A percentile compares a stretch with the other conserved stretches of the same genome.
phyloP scores from a whole-genome alignment of 352 stramenopile genomes.

The Globisporangium radiosum region DNA sequence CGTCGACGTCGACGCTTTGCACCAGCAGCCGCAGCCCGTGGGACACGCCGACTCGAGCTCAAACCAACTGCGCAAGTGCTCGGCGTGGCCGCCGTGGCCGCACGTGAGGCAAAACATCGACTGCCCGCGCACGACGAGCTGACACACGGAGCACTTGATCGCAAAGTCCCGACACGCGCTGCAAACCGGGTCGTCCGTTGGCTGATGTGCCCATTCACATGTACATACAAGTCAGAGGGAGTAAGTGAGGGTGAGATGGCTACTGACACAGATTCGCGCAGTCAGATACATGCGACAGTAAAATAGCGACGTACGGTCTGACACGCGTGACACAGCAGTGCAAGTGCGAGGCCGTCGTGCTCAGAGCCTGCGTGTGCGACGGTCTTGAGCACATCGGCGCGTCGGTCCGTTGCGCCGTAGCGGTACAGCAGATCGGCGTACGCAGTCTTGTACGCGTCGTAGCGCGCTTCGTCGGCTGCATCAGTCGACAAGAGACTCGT shows the following conservation, averaged over 20 bases:
- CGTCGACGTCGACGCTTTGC: constrained; percentile 68
- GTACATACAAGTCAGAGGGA: constrained; percentile 2
- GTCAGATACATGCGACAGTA: background rate
- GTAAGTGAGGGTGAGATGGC: background rate
- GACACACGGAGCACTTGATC: constrained; percentile 74
- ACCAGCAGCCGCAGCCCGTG: constrained; percentile 82
- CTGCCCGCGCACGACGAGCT: constrained; percentile 76
- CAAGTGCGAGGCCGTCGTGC: constrained; percentile 51
- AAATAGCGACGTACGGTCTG: constrained; percentile 25
- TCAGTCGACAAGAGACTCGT: constrained; percentile 44
- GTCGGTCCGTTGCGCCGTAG: constrained; percentile 67
- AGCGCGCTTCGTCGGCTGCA: constrained; percentile 47
- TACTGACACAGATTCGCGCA: too few relatives aligned
- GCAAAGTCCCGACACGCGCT: constrained; percentile 63
- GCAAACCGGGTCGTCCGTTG: constrained; percentile 52
- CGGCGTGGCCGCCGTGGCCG: constrained; percentile 68
- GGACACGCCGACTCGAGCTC: constrained; percentile 62
- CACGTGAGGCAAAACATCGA: constrained; percentile 86
- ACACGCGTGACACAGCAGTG: constrained; percentile 59
- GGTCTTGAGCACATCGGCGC: constrained; percentile 69
- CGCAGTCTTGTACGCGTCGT: constrained; percentile 76
- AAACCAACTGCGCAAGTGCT: constrained; percentile 77
- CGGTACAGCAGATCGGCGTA: constrained; percentile 80
- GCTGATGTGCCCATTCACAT: constrained; percentile 18
- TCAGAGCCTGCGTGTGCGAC: constrained; percentile 23